Conservation (phyloP, 306 rosid species). For the Abrus pulchellus region DNA sequence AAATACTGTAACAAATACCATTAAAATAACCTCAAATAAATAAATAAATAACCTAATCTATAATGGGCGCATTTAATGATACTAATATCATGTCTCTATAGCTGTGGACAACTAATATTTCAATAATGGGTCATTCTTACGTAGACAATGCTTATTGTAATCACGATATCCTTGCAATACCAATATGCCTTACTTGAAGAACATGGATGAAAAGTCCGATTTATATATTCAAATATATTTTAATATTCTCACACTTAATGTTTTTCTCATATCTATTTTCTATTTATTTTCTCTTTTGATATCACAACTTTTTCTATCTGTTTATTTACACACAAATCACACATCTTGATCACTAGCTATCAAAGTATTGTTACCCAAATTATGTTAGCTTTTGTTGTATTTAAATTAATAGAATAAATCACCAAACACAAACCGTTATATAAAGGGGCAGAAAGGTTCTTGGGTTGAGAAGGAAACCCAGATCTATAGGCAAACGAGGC, state of each 20-base stretch:
- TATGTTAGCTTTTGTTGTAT: neutral
- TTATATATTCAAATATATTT: too few relatives aligned
- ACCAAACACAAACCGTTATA: neutral
- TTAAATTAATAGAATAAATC: neutral
- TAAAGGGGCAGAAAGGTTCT: neutral
- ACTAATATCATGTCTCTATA: neutral
- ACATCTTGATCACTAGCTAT: too few relatives aligned
- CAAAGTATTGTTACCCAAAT: too few relatives aligned
- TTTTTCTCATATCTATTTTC: too few relatives aligned
- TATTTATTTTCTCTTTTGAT: too few relatives aligned
- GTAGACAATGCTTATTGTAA: neutral
- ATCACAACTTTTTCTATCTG: too few relatives aligned
- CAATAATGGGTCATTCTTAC: slow-evolving; percentile 8
- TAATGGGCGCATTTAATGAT: slow-evolving; percentile 24
- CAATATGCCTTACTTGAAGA: neutral
- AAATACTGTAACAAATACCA: too few relatives aligned
- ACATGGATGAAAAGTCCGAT: neutral
- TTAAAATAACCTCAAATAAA: too few relatives aligned
- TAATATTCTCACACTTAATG: too few relatives aligned
- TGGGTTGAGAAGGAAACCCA: slow-evolving; percentile 4
- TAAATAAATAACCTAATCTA: too few relatives aligned
- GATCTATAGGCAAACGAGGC: neutral
- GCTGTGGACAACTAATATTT: neutral
- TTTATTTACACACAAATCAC: too few relatives aligned
- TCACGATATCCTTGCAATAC: neutral